Percentiles rank a stretch among this genome's conserved stretches.
Evolutionary conservation across 139 green algal species (phyloP).

Genomic region (Chlamydomonas schloesseri): DNA sequence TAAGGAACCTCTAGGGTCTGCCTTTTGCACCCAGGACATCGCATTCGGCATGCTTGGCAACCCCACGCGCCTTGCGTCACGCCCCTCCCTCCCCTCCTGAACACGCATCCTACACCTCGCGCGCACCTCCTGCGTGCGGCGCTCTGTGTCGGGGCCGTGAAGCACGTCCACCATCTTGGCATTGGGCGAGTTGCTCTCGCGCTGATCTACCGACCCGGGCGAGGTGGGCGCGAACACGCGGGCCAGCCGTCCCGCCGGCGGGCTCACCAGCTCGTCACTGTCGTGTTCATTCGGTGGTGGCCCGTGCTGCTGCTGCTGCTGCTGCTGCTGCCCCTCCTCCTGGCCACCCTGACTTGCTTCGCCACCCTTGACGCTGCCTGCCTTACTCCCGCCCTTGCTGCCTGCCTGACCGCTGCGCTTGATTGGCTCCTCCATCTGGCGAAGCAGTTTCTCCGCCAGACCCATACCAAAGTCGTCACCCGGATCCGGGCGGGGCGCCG

Average conservation of each 20-base stretch:
- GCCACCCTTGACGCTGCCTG: background rate
- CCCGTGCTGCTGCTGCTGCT: too few relatives aligned
- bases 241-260: background rate
- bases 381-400: background rate
- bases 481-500: background rate
- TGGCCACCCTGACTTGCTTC: background rate
- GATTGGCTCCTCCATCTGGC: background rate
- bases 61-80: too few relatives aligned
- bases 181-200: background rate
- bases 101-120: too few relatives aligned
- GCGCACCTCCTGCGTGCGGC: constrained; percentile 8
- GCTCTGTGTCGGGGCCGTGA: background rate
- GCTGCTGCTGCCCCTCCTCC: too few relatives aligned
- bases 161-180: constrained; percentile 29
- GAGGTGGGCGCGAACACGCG: background rate
- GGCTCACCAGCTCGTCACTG: too few relatives aligned
- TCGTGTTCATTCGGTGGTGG: too few relatives aligned
- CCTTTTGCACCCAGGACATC: too few relatives aligned
- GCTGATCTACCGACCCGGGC: background rate
- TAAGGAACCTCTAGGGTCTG: too few relatives aligned
- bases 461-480: constrained; percentile 25
- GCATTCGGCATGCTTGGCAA: too few relatives aligned
- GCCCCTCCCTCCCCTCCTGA: too few relatives aligned
- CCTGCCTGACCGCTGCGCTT: too few relatives aligned
- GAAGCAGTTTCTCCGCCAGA: constrained; percentile 13